Percentiles rank a stretch among this genome's conserved stretches.
These are phyloP conservation scores for Canavalia ensiformis DNA, from an alignment of 306 rosid species.

Conservation along the genomic window DNA sequence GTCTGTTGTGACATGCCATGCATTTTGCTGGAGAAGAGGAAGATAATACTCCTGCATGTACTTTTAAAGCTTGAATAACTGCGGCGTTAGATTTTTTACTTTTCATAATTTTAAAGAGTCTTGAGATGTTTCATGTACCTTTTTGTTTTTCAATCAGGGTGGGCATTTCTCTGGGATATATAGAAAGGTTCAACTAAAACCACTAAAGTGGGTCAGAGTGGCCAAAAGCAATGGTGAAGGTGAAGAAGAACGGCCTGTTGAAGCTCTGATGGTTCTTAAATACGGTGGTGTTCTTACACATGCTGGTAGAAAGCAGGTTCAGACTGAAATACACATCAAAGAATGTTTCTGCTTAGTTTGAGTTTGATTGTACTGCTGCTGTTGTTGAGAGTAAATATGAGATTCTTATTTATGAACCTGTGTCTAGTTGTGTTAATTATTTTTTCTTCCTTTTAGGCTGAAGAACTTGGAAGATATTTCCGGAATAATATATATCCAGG, in stretches of 20 bases:
- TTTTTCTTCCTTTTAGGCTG: conserved; percentile 71
- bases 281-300: conserved; percentile 98
- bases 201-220: conserved; percentile 92
- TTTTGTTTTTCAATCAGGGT: conserved; percentile 63
- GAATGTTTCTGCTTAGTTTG: conserved; percentile 20
- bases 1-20: background rate
- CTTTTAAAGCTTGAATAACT: conserved; percentile 19
- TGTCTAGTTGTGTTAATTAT: conserved; percentile 31
- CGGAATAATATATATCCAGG: conserved; percentile 99
- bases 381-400: background rate
- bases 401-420: conserved; percentile 14
- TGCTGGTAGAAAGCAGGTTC: conserved; percentile 98
- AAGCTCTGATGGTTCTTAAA: conserved; percentile 97
- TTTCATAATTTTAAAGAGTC: background rate
- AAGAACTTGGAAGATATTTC: conserved; percentile 97
- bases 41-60: conserved; percentile 36
- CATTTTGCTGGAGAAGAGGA: conserved; percentile 31
- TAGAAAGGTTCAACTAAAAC: conserved; percentile 96
- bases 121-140: conserved; percentile 39
- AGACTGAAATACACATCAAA: background rate
- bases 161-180: conserved; percentile 98
- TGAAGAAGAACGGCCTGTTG: conserved; percentile 95
- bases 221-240: conserved; percentile 80
- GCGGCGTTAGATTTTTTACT: conserved; percentile 5
- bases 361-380: conserved; percentile 36